phyloP scores from a whole-genome alignment of 805 yeast species.

The Isabelozyma pseudorhagii region DNA sequence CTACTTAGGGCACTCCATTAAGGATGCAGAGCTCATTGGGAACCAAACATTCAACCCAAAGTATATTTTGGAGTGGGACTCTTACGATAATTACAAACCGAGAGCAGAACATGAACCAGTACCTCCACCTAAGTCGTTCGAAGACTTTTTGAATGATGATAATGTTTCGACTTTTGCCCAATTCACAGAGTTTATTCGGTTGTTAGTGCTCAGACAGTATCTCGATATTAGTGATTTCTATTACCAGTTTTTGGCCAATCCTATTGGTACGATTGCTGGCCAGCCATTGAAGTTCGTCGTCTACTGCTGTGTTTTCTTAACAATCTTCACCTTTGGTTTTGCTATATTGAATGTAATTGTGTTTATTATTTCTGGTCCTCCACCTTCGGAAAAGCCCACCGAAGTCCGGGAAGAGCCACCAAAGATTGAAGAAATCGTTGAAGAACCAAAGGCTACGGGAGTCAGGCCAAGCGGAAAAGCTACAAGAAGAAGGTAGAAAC shows the following conservation, averaged over 20 bases:
- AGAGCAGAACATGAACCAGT: constrained; percentile 40
- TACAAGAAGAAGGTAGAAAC: no score
- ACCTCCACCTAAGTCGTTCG: constrained; percentile 42
- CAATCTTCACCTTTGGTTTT: constrained; percentile 39
- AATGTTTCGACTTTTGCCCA: constrained; percentile 12
- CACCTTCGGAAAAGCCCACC: no score
- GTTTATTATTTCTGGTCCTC: constrained; percentile 12
- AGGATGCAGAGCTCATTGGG: constrained; percentile 82
- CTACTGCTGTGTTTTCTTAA: constrained; percentile 42
- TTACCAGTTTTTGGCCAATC: constrained; percentile 40
- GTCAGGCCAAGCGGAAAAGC: not conserved
- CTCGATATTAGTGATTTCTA: constrained; percentile 29
- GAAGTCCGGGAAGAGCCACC: not conserved
- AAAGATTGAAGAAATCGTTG: not conserved
- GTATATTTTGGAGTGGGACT: constrained; percentile 46
- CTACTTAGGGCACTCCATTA: constrained; percentile 79
- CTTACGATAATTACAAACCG: constrained; percentile 39
- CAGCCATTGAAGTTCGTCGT: constrained; percentile 51
- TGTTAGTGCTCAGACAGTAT: constrained; percentile 16
- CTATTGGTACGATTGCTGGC: constrained; percentile 38
- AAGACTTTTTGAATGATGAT: constrained; percentile 23
- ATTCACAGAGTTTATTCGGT: constrained; percentile 12
- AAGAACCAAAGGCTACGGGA: not conserved
- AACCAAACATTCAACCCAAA: constrained; percentile 67
- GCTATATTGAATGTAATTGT: constrained; percentile 39